Evolutionary conservation across 768 basidiomycete species (phyloP), one percentile per base, ranked within the genome.

Genomic region (Brasilioporus rufonigricans): DNA sequence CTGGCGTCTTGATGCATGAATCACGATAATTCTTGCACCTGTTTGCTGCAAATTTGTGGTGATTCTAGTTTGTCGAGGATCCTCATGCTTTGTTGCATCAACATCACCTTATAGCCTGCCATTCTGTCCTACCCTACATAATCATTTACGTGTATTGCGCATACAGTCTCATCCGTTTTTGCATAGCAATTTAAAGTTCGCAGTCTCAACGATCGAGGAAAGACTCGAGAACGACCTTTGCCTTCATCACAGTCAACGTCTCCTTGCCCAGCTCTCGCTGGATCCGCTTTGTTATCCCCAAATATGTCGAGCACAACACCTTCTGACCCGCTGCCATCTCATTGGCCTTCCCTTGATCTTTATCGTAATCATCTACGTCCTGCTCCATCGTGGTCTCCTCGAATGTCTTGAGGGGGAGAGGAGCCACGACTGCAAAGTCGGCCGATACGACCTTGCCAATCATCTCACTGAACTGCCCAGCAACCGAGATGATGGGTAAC

Each of bases 221-320:
- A 11, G 32, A 11, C 12, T 33, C 32, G 3, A 33, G 32, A 13
- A 33, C 32, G 12, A 33, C 32, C 32, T 33, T 33, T 7, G 32
- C 32, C 32, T 33, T 33, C 5, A 33, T 33, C 32, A 33, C 32
- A 3, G 11, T 33, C 32, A 33, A 29, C 27, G 27, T 29, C 41
- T 53, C 23, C 9, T 31, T 29, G 5, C 55, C 54, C 14, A 18
- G 29, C n/a, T 48, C 51, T 24, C 31, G 3, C 38, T 35, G 54
- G 16, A 35, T 48, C 46, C 39, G 21, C 53, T 61, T 61, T 26
- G 35, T 61, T 54, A 61, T 31, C 26, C 60, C 60, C 54, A 61
- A 16, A 0, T 59, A 40, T 18, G 60, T 53, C 21, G 59, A 35
- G 32, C 60, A 61, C 38, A 61, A 29, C 12, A 61, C 54, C 14